phyloP scores from a whole-genome alignment of 495 filamentous ascomycete species.

The Penicillium dipodomyicola region DNA sequence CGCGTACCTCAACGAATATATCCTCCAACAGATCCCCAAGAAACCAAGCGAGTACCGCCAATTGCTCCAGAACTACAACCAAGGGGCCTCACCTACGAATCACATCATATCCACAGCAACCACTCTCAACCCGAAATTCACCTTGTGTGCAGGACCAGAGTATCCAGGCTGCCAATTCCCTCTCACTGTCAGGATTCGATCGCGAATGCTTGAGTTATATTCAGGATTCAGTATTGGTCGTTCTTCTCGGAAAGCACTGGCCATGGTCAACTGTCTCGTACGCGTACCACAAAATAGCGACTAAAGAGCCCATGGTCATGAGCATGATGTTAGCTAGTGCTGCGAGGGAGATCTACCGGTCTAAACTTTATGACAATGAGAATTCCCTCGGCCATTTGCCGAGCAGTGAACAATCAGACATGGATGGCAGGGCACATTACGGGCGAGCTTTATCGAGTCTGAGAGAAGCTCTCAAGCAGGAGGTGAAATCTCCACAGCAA shows the following conservation, averaged over 20 bases:
- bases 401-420: conserved; percentile 18
- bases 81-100: neutral
- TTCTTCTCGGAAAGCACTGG: conserved; percentile 37
- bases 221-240: conserved; percentile 32
- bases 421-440: conserved; percentile 30
- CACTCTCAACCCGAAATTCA: conserved; percentile 4
- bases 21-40: conserved; percentile 7
- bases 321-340: conserved; percentile 38
- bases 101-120: neutral
- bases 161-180: conserved; percentile 31
- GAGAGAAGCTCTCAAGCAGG: conserved; percentile 30
- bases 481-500: conserved; percentile 28
- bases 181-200: conserved; percentile 29
- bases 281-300: conserved; percentile 33
- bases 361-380: conserved; percentile 22
- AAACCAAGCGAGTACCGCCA: neutral
- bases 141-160: neutral
- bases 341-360: conserved; percentile 31
- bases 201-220: conserved; percentile 30
- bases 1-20: neutral
- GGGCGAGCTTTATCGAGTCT: conserved; percentile 33
- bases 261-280: conserved; percentile 36
- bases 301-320: conserved; percentile 35
- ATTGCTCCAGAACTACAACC: neutral
- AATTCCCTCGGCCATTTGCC: conserved; percentile 5